Evolutionary conservation across 768 basidiomycete species (phyloP).

Genomic region (Chalciporus chontae): DNA sequence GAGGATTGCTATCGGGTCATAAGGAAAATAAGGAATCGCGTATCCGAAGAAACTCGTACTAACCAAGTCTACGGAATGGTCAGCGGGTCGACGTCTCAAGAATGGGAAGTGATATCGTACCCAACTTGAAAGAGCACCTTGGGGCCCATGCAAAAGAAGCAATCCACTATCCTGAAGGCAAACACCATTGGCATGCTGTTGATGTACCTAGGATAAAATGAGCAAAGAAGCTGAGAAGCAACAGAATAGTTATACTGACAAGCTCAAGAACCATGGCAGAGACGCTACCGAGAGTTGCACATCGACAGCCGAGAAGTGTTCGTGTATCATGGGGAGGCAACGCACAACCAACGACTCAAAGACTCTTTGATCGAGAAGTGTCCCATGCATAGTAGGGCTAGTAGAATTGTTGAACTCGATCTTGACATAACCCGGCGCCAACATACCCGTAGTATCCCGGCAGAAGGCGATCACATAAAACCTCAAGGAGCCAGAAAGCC

Average conservation of each 20-base stretch:
- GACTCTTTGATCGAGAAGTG: conserved; percentile 95
- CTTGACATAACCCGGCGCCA: background rate
- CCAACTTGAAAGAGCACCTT: conserved; percentile 99
- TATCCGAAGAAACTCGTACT: conserved; percentile 22
- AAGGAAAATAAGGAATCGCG: conserved; percentile 11
- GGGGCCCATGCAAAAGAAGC: conserved; percentile 98
- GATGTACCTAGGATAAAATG: conserved; percentile 54
- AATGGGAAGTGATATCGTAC: conserved; percentile 37
- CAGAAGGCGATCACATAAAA: conserved; percentile 89
- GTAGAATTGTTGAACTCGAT: conserved; percentile 3
- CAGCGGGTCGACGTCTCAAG: conserved; percentile 2
- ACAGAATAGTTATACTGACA: conserved; percentile 54
- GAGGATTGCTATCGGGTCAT: conserved; percentile 67
- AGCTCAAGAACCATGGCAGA: conserved; percentile 95
- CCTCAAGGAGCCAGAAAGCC: conserved; percentile 94
- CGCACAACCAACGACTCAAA: conserved; percentile 91
- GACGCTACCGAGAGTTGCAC: conserved; percentile 97
- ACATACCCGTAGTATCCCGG: conserved; percentile 95
- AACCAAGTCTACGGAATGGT: conserved; percentile 49
- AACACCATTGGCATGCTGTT: conserved; percentile 98
- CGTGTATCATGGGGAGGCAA: conserved; percentile 89
- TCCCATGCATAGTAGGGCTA: conserved; percentile 98
- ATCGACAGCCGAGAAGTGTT: conserved; percentile 87
- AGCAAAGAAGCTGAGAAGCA: background rate
- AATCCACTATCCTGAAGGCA: conserved; percentile 95